Base-by-base conservation (phyloP, 75 land plant species). In the Picea sitchensis region DNA sequence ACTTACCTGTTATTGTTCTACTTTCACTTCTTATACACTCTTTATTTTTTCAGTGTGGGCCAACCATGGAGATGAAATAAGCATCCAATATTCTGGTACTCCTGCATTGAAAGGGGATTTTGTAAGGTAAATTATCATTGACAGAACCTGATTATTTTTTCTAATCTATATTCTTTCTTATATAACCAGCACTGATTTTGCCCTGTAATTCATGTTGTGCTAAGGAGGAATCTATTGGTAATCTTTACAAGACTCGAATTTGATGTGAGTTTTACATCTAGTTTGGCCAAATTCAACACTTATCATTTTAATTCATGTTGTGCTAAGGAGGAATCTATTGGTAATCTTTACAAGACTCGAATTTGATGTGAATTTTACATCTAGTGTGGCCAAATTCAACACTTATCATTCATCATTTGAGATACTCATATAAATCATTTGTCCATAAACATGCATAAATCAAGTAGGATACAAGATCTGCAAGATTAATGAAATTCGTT, bases 21-120 rank as follows among this genome's bases (percentile, higher is more conserved):
- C 26, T 65, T 73, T 73, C 38, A 11, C 7, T 62, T 77, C 58
- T 77, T 63, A 61, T 65, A 15, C 1, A 30, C 17, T 23, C 34
- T 77, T 1, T 2, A 72, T 36, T 13, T 38, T 20, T 75, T 83
- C 47, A 98, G 99, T 93, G 76, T 98, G 99, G 99, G 96, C 86
- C 73, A 91, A 93, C 56, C 98, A 98, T 78, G 99, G 99, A 23
- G 99, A 98, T 83, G 98, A 98, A 76, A 86, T 98, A 77, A 98
- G 99, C 81, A 82, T 98, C 36, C 96, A 93, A 74, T 98, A 98
- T 81, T 83, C 99, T 78, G 99, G 99, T 56, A 93, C 99, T 56
- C 84, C 81, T 81, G 99, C 99, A 64, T 85, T 98, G 59, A 98
- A 98, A 80, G 88, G 98, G 6, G 99, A 98, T 83, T 89, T 98